Evolutionary conservation across 2,329 filamentous ascomycete genomes (phyloP), one percentile per base, ranked within the genome.

Genomic region (Epicoccum sorghinum): DNA sequence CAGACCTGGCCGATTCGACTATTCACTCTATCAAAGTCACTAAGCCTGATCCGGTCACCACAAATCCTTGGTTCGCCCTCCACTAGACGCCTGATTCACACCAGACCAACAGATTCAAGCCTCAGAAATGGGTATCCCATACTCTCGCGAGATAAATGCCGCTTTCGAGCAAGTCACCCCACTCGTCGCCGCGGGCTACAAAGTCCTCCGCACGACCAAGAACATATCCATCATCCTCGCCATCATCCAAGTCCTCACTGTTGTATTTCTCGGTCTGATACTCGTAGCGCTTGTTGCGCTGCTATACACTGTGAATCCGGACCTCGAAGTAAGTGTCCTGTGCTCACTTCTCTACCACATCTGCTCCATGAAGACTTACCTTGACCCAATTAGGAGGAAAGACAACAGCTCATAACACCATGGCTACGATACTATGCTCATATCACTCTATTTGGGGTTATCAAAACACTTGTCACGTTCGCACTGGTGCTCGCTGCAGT

Each of bases 81-180:
- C 29, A 30, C 7, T 14, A 7, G 24, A 24, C 25, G 14, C 12
- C 7, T 3, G 13, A n/a, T 27, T 18, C 25, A 38, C 8, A 32
- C 24, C 29, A 23, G 22, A 14, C 43, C 5, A 27, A 9, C 35
- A 9, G 9, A 9, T 6, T 29, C 10, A 6, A 8, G 4, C 30
- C 13, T 8, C 7, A n/a, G 22, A 52, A 38, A 82, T 82, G 80
- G 80, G 80, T 10, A 77, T 83, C 46, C 81, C 80, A 1, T 83
- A 82, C 69, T 81, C 78, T 12, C 77, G 76, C 61, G 75, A 82
- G 57, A 82, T 82, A 60, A 77, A 81, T 61, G 70, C 77, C 2
- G 80, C 80, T 33, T 82, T 83, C 65, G 77, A 80, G 55, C 78
- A 82, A 69, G 80, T 83, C 25, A 81, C 79, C 0, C 80, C 81